phyloP scores from a whole-genome alignment of 371 early-diverging fungal species.

The Coemansia sp. region DNA sequence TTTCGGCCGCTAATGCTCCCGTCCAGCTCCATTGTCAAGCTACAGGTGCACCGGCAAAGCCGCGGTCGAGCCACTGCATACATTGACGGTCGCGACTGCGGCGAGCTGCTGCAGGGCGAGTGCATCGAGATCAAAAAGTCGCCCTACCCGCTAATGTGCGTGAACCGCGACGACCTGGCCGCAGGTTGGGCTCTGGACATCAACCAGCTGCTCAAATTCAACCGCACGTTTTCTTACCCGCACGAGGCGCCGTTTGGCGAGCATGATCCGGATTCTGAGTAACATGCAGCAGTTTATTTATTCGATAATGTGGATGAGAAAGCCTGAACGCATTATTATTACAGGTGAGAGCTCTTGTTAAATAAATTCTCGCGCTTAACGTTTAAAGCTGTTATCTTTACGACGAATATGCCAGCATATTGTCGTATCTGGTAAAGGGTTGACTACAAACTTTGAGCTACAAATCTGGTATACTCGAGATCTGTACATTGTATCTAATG shows the following conservation, averaged over 20 bases:
- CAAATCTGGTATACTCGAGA: no score
- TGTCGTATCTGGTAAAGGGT: no score
- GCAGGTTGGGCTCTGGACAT: slow-evolving; percentile 77
- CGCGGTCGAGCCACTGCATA: slow-evolving; percentile 68
- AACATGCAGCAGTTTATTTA: background rate
- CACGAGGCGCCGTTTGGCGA: slow-evolving; percentile 40
- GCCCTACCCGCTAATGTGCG: slow-evolving; percentile 76
- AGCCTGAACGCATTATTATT: no score
- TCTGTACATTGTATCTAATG: no score
- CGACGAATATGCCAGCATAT: no score
- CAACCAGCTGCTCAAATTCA: slow-evolving; percentile 80
- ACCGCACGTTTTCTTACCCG: slow-evolving; percentile 65
- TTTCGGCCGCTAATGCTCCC: slow-evolving; percentile 92
- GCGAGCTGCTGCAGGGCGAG: slow-evolving; percentile 66
- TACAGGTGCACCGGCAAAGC: slow-evolving; percentile 60
- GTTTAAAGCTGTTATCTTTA: no score
- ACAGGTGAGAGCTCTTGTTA: no score
- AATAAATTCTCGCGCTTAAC: no score
- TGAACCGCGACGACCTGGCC: slow-evolving; percentile 66
- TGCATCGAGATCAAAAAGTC: slow-evolving; percentile 63
- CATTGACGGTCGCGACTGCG: slow-evolving; percentile 73
- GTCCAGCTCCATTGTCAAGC: slow-evolving; percentile 62
- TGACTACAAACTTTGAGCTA: no score
- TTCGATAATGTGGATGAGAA: no score
- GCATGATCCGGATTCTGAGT: background rate